Conservation (phyloP, 352 stramenopile genomes). For the Globisporangium viniferum region DNA sequence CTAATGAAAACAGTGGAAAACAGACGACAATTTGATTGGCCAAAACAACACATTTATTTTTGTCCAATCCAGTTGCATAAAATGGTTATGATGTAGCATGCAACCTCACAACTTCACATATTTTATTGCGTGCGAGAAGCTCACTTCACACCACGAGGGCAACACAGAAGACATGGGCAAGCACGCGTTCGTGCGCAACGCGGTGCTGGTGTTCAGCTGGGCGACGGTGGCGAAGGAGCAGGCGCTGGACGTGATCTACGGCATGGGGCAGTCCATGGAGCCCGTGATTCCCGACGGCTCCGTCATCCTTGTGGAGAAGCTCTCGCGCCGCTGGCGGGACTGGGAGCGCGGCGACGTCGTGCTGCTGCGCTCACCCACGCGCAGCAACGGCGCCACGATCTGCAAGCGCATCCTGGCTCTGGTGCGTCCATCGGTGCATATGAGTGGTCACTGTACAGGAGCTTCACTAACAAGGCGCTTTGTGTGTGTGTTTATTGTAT, state of each 20-base stretch:
- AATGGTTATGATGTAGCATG: too few relatives aligned
- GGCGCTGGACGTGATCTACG: constrained; percentile 78
- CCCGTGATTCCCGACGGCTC: constrained; percentile 79
- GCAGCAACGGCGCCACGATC: constrained; percentile 65
- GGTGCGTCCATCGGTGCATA: constrained; percentile 24
- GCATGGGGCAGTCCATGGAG: constrained; percentile 82
- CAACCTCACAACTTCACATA: too few relatives aligned
- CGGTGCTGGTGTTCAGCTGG: constrained; percentile 59
- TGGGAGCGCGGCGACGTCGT: constrained; percentile 81
- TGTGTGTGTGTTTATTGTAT: neutral
- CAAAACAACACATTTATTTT: too few relatives aligned
- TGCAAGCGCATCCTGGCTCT: constrained; percentile 87
- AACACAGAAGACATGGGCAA: neutral
- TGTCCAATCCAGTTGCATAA: too few relatives aligned
- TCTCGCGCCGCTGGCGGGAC: constrained; percentile 62
- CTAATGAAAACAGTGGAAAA: too few relatives aligned
- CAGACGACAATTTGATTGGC: too few relatives aligned
- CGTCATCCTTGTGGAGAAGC: constrained; percentile 76
- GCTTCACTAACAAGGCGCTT: neutral
- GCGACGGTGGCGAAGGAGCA: constrained; percentile 62
- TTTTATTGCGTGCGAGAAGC: too few relatives aligned
- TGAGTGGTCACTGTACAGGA: neutral
- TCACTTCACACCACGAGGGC: too few relatives aligned
- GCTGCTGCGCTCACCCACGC: constrained; percentile 75
- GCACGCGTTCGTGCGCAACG: constrained; percentile 32